Evolutionary conservation across 257 asterid genomes (phyloP), one percentile per base, ranked within the genome.

Genomic region (Salvia splendens): DNA sequence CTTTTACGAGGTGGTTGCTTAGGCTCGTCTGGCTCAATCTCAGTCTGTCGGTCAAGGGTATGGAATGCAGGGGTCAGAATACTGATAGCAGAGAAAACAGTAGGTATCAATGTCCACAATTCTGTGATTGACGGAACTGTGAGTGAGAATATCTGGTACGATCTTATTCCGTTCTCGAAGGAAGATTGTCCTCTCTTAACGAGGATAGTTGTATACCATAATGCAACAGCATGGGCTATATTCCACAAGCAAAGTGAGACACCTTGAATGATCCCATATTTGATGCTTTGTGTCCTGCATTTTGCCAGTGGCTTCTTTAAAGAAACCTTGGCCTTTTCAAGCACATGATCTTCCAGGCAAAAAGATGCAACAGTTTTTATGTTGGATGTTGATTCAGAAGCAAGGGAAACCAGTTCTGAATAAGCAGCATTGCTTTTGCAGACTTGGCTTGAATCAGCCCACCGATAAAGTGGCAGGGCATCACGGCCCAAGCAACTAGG

Each of bases 391-490:
- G 91, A 83, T 78, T 91, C 95, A 57, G 96, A 86, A 80, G 91
- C 85, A 30, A 91, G 89, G 84, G 84, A 74, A 33, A 84, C 78
- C 42, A 88, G 83, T 64, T 86, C 80, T 45, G 97, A 79, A 63
- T 86, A 83, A 60, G 91, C 87, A 62, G 87, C 79, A 63, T 71
- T 48, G 49, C 61, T 76, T 73, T 80, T 40, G 96, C 95, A n/a
- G 97, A 90, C 73, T 83, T 88, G 73, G 96, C 91, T 83, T 88
- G 96, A 75, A 87, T 82, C 63, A 86, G 81, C 45, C 95, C 95
- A 50, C 97, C 97, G 6, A 86, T 84, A 80, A 86, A 91, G 84
- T 88, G 97, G 72, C 95, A 86, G 58, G 96, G 96, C 92, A 86
- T 88, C 76, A 88, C 95, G 16, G 90, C 95, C 95, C 96, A 90